phyloP scores from a whole-genome alignment of 176 grass and related monocot species.

The Microstegium vimineum region DNA sequence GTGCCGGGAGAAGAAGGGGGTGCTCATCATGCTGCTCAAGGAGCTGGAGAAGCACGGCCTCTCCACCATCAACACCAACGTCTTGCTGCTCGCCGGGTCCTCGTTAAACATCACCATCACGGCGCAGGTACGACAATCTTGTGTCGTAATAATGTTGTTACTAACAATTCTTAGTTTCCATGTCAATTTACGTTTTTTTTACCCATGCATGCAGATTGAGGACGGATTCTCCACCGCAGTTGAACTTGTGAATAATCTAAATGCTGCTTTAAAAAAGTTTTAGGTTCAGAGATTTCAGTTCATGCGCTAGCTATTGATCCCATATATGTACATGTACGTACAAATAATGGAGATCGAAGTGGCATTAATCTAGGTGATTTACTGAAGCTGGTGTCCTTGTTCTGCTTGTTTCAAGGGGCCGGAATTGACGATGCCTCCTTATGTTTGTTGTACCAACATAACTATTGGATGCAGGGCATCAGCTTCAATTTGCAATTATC shows the following conservation, averaged over 20 bases:
- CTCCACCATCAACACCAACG: slow-evolving; percentile 20
- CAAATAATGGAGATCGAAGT: neutral
- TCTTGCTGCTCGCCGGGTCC: neutral
- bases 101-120: slow-evolving; percentile 31
- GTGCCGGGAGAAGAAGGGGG: slow-evolving; percentile 40
- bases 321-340: neutral
- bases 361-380: neutral
- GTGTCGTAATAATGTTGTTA: too few relatives aligned
- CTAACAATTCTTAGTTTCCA: too few relatives aligned
- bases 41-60: slow-evolving; percentile 34
- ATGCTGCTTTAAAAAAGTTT: slow-evolving; percentile 5
- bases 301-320: too few relatives aligned
- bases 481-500: too few relatives aligned
- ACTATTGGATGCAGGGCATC: too few relatives aligned
- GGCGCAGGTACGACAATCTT: slow-evolving; percentile 16
- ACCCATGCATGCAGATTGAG: slow-evolving; percentile 26
- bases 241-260: slow-evolving; percentile 42
- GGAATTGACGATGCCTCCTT: too few relatives aligned
- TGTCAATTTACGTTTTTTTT: neutral
- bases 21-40: slow-evolving; percentile 24
- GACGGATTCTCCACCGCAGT: slow-evolving; percentile 9
- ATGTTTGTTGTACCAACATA: too few relatives aligned
- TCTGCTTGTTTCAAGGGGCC: neutral
- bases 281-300: neutral
- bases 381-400: neutral